Conservation (phyloP, 805 yeast species). For the Lachancea thermotolerans region DNA sequence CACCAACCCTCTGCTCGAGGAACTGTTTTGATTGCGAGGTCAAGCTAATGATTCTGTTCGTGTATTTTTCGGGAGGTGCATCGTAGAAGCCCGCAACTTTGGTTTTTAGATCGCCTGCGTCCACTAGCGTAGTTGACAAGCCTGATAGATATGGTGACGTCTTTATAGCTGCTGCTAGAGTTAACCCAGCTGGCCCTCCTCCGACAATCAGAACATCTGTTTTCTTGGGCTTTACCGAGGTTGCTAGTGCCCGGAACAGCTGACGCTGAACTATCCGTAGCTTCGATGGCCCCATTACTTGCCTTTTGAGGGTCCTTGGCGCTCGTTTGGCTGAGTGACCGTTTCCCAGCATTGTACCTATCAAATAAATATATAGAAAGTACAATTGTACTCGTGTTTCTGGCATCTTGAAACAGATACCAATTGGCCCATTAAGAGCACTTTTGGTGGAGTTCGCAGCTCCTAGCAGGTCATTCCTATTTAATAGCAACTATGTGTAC, state of each 20-base stretch:
- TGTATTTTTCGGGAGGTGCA: constrained; percentile 40
- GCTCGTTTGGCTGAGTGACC: too few relatives aligned
- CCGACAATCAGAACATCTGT: constrained; percentile 84
- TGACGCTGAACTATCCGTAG: neutral
- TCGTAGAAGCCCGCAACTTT: constrained; percentile 38
- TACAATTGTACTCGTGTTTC: too few relatives aligned
- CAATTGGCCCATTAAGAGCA: too few relatives aligned
- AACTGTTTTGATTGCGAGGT: constrained; percentile 75
- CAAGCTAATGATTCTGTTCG: constrained; percentile 78
- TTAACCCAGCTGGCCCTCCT: constrained; percentile 95
- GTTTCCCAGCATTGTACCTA: too few relatives aligned
- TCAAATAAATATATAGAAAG: too few relatives aligned
- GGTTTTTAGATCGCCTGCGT: constrained; percentile 54
- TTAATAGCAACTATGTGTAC: too few relatives aligned
- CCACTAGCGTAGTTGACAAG: constrained; percentile 63
- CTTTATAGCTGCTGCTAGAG: constrained; percentile 76
- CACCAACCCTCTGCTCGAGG: constrained; percentile 64
- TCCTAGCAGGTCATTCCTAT: too few relatives aligned
- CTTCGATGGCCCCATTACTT: neutral
- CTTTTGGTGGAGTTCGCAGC: too few relatives aligned
- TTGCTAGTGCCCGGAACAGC: constrained; percentile 1
- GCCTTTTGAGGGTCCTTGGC: neutral
- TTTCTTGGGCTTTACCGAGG: constrained; percentile 17
- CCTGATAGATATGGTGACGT: constrained; percentile 54
- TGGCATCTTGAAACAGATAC: too few relatives aligned